These are phyloP conservation scores for Ophiostoma perfectum DNA, from an alignment of 2,329 filamentous ascomycete genomes.

Conservation along the genomic window DNA sequence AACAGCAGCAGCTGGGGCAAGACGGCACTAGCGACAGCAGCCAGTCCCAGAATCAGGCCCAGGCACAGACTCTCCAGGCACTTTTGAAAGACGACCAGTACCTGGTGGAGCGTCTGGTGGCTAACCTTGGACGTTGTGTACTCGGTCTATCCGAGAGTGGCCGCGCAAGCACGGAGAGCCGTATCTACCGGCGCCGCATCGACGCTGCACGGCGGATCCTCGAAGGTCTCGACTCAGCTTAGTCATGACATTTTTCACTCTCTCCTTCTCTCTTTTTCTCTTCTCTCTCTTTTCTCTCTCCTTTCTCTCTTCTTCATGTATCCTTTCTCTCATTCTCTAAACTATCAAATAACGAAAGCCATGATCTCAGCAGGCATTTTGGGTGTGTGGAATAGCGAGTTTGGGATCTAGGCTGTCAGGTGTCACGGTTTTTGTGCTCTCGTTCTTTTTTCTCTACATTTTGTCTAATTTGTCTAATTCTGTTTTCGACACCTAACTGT, in stretches of 20 bases:
- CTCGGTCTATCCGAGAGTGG: conserved; percentile 52
- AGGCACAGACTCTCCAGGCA: conserved; percentile 39
- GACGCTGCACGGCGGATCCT: conserved; percentile 69
- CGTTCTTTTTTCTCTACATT: neutral
- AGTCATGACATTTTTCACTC: neutral
- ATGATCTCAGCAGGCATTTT: conserved; percentile 2
- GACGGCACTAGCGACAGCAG: neutral
- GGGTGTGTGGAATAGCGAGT: neutral
- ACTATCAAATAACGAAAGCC: conserved; percentile 19
- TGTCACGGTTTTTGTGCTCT: neutral
- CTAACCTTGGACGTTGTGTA: conserved; percentile 55
- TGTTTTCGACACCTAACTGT: neutral
- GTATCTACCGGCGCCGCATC: conserved; percentile 63
- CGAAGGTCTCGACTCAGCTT: conserved; percentile 54
- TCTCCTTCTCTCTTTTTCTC: neutral
- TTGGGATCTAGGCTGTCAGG: neutral
- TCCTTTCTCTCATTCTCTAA: conserved; percentile 5
- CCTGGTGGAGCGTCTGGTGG: conserved; percentile 55
- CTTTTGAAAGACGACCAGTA: conserved; percentile 53
- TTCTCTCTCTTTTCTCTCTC: neutral
- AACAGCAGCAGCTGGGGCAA: conserved; percentile 27
- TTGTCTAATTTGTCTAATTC: neutral
- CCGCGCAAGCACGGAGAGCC: conserved; percentile 51
- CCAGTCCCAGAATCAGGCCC: conserved; percentile 7
- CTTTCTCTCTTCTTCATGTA: neutral